Evolutionary conservation across 805 yeast genomes (phyloP).

Genomic region (Wickerhamomyces mucosus): DNA sequence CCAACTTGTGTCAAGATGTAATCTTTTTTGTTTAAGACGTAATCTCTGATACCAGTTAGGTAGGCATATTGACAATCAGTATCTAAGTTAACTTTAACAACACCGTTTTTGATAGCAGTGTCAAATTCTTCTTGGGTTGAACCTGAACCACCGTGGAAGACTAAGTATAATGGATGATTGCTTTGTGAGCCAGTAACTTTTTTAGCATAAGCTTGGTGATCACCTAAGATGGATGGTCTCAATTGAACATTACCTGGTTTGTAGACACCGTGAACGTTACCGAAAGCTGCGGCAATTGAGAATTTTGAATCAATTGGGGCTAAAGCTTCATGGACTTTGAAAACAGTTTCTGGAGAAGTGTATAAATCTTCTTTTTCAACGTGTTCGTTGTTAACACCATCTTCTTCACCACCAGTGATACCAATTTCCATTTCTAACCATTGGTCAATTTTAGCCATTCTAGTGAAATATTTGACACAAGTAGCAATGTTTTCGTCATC

Average conservation of each 20-base stretch:
- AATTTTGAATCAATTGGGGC: constrained; percentile 91
- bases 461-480: constrained; percentile 89
- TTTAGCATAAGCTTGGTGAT: constrained; percentile 87
- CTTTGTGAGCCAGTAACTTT: constrained; percentile 44
- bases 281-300: constrained; percentile 99
- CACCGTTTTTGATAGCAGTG: constrained; percentile 88
- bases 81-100: constrained; percentile 97
- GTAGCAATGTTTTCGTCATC: constrained; percentile 93
- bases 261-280: constrained; percentile 99
- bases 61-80: constrained; percentile 99
- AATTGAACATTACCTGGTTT: constrained; percentile 97
- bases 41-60: constrained; percentile 95
- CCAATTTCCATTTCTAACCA: constrained; percentile 99
- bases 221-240: constrained; percentile 88
- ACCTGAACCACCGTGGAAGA: constrained; percentile 99
- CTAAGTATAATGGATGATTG: constrained; percentile 80
- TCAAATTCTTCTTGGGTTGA: constrained; percentile 87
- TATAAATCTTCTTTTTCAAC: constrained; percentile 81
- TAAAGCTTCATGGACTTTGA: constrained; percentile 82
- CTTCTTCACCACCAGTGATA: constrained; percentile 99
- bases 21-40: constrained; percentile 92
- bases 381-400: constrained; percentile 98
- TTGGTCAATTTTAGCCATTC: constrained; percentile 90
- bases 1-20: constrained; percentile 85
- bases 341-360: constrained; percentile 94